Base-by-base conservation (phyloP, 805 yeast genomes). In the Wickerhamiella alocasiicola region DNA sequence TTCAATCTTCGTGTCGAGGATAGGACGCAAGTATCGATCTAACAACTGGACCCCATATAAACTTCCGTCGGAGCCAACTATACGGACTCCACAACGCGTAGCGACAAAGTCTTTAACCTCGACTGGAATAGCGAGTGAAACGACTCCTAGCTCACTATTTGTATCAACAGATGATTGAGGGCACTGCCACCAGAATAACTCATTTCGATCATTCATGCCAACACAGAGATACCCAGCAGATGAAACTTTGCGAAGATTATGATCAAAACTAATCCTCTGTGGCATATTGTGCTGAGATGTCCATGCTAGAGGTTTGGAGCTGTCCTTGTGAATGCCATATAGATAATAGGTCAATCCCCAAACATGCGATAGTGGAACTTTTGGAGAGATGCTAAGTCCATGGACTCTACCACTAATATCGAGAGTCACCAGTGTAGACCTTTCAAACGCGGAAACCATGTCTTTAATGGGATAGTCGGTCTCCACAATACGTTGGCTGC, bases 1-100 rank as follows among this genome's bases (percentile, higher is more conserved):
- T 42, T 74, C 70, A 23, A 81, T 94, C 16, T 29, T 13, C 15
- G 19, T 21, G 51, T 17, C 5, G 11, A 17, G 28, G 21, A 21
- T 12, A 3, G 31, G 28, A 15, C 25, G 33, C n/a, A 36, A 16
- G 12, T 15, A 27, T 21, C 9, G 6, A 17, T 36, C 31, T 9
- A 36, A 32, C 25, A 36, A 11, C 11, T 9, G 9, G n/a, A 28
- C 5, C 21, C 16, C 12, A 24, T 29, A 36, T 5, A 36, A 21
- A 11, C 29, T 15, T 19, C 33, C 29, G 17, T 33, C 28, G 3
- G n/a, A 6, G 9, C 31, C 27, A 4, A 36, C 11, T 9, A 33
- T 6, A 13, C 17, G 13, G 9, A 36, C 9, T 5, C 40, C 40
- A 15, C 29, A 29, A 5, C 40, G 31, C 3, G 40, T 29, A 9